These are phyloP conservation scores for Rutstroemia sp. DNA, from an alignment of 2,329 filamentous ascomycete genomes.

Conservation along the genomic window DNA sequence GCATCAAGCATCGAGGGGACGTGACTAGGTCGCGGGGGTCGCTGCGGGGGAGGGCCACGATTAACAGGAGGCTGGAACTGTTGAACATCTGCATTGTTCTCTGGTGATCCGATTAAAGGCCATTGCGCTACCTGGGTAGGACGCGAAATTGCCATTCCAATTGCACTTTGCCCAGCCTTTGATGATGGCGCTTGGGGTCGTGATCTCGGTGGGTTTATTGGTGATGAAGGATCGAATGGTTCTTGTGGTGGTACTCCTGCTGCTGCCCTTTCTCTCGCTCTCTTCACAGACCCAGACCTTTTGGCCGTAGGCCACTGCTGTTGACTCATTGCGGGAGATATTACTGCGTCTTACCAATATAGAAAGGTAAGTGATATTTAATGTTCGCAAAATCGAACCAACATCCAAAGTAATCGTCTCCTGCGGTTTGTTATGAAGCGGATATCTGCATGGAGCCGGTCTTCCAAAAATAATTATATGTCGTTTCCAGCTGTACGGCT, in stretches of 20 bases:
- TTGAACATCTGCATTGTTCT: conserved; percentile 20
- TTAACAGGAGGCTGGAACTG: conserved; percentile 46
- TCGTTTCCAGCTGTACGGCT: background rate
- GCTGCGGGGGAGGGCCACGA: conserved; percentile 44
- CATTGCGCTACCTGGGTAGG: conserved; percentile 45
- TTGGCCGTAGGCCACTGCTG: conserved; percentile 21
- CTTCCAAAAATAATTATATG: conserved; percentile 2
- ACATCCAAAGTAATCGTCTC: conserved; percentile 17
- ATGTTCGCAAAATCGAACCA: conserved; percentile 13
- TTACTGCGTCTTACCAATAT: background rate
- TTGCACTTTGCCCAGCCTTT: conserved; percentile 17
- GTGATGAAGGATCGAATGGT: conserved; percentile 15
- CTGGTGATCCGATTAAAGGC: conserved; percentile 35
- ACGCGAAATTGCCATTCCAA: conserved; percentile 40
- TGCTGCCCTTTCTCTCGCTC: conserved; percentile 46
- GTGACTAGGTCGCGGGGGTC: conserved; percentile 52
- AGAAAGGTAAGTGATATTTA: conserved; percentile 12
- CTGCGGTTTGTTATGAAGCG: conserved; percentile 15
- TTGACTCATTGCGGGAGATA: conserved; percentile 23
- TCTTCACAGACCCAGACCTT: conserved; percentile 40
- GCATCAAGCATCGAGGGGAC: conserved; percentile 53
- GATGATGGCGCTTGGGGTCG: conserved; percentile 20
- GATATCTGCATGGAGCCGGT: conserved; percentile 26
- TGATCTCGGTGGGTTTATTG: conserved; percentile 15
- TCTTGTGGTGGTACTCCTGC: conserved; percentile 30